These are phyloP conservation scores for Alternaria ethzedia DNA, from an alignment of 2,329 filamentous ascomycete genomes.

Conservation along the genomic window DNA sequence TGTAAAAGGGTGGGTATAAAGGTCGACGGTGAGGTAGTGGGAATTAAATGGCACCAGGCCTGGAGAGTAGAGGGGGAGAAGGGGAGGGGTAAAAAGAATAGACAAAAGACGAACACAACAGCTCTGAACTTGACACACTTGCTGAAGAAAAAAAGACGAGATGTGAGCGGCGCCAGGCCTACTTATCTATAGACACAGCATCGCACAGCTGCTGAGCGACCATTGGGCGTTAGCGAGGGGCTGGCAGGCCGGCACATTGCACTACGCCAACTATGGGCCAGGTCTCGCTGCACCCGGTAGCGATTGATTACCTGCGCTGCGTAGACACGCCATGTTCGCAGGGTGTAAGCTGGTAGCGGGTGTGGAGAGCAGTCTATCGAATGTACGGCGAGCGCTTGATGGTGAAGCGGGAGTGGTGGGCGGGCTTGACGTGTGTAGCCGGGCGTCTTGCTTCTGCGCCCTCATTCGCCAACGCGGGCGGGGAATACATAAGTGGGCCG, in stretches of 20 bases:
- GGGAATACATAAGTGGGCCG: constrained; percentile 30
- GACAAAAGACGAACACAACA: constrained; percentile 55
- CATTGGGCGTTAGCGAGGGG: constrained; percentile 28
- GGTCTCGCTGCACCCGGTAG: constrained; percentile 33
- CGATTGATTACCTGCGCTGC: constrained; percentile 45
- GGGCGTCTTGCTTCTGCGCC: constrained; percentile 23
- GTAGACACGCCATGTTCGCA: constrained; percentile 32
- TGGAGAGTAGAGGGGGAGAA: constrained; percentile 49
- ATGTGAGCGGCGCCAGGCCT: constrained; percentile 32
- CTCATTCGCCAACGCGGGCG: constrained; percentile 32
- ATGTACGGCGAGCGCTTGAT: constrained; percentile 44
- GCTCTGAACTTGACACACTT: constrained; percentile 60
- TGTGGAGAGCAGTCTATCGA: constrained; percentile 47
- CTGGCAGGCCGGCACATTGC: constrained; percentile 34
- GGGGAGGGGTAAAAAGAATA: constrained; percentile 46
- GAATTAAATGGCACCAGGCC: constrained; percentile 56
- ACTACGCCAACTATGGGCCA: constrained; percentile 30
- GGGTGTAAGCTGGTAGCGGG: constrained; percentile 34
- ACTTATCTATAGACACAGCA: constrained; percentile 43
- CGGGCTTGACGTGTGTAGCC: constrained; percentile 32
- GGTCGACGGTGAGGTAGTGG: constrained; percentile 27
- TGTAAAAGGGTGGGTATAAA: constrained; percentile 28
- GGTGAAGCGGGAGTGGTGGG: constrained; percentile 42
- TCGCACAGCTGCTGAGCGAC: constrained; percentile 31
- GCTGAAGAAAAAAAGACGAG: constrained; percentile 54